These are phyloP conservation scores for Plasmodium yoelii DNA, from an alignment of 169 alveolate species.

Conservation along the genomic window DNA sequence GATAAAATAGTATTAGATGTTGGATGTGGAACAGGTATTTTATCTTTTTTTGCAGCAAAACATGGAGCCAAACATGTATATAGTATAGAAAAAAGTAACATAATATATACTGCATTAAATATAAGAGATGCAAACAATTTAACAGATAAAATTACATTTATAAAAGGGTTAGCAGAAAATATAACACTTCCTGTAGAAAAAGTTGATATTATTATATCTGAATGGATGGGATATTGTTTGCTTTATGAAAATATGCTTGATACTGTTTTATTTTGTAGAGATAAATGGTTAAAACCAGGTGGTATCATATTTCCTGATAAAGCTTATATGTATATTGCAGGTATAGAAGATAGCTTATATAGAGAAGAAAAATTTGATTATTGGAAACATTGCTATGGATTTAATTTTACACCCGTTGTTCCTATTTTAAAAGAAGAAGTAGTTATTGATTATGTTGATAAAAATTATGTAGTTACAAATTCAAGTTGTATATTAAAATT, in stretches of 20 bases:
- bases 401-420: conserved; percentile 94
- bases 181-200: conserved; percentile 94
- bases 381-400: conserved; percentile 97
- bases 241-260: conserved; percentile 98
- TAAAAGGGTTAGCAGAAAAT: conserved; percentile 98
- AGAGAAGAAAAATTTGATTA: conserved; percentile 94
- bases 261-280: conserved; percentile 97
- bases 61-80: conserved; percentile 98
- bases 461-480: conserved; percentile 89
- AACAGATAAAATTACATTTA: conserved; percentile 92
- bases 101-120: conserved; percentile 93
- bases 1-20: conserved; percentile 97
- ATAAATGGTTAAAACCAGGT: conserved; percentile 95
- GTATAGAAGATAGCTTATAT: conserved; percentile 97
- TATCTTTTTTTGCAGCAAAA: conserved; percentile 96
- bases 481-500: conserved; percentile 90
- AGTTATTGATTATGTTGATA: conserved; percentile 94
- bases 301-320: conserved; percentile 98
- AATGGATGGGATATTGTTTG: conserved; percentile 99
- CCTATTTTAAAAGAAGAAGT: conserved; percentile 94
- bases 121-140: conserved; percentile 93
- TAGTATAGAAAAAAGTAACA: conserved; percentile 98
- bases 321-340: conserved; percentile 95
- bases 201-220: conserved; percentile 98
- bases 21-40: conserved; percentile 99